Evolutionary conservation across 2,329 filamentous ascomycete species (phyloP).

Genomic region (Akanthomyces muscarius): DNA sequence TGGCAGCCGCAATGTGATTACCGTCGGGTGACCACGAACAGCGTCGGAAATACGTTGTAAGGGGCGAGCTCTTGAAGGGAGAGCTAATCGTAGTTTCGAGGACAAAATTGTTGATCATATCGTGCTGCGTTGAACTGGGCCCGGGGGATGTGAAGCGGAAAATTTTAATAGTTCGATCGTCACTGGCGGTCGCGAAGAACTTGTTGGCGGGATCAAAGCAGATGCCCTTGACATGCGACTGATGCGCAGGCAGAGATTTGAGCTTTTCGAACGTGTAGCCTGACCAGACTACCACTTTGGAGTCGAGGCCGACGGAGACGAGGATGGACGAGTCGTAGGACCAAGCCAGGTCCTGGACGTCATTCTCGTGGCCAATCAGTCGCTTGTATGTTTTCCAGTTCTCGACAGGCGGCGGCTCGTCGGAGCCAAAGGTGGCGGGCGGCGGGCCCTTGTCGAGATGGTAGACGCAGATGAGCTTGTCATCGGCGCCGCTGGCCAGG

Average conservation of each 20-base stretch:
- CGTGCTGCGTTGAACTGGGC: conserved; percentile 87
- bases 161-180: conserved; percentile 94
- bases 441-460: conserved; percentile 80
- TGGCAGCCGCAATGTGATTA: conserved; percentile 93
- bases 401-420: conserved; percentile 88
- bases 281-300: conserved; percentile 97
- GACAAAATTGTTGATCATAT: conserved; percentile 95
- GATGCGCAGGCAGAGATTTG: conserved; percentile 87
- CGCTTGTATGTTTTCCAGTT: conserved; percentile 96
- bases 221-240: conserved; percentile 97
- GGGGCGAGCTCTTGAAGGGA: conserved; percentile 84
- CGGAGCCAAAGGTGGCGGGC: conserved; percentile 77
- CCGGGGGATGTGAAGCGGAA: conserved; percentile 90
- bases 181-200: conserved; percentile 96
- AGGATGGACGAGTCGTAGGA: conserved; percentile 92
- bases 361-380: conserved; percentile 94
- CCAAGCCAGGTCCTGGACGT: conserved; percentile 97
- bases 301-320: conserved; percentile 93
- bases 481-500: conserved; percentile 92
- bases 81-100: conserved; percentile 85
- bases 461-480: conserved; percentile 98
- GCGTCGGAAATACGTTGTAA: conserved; percentile 93
- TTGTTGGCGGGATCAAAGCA: conserved; percentile 99
- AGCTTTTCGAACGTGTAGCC: conserved; percentile 97
- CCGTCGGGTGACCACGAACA: conserved; percentile 98